These are phyloP conservation scores for Aspergillus baeticus DNA, from an alignment of 495 filamentous ascomycete species.

Conservation along the genomic window DNA sequence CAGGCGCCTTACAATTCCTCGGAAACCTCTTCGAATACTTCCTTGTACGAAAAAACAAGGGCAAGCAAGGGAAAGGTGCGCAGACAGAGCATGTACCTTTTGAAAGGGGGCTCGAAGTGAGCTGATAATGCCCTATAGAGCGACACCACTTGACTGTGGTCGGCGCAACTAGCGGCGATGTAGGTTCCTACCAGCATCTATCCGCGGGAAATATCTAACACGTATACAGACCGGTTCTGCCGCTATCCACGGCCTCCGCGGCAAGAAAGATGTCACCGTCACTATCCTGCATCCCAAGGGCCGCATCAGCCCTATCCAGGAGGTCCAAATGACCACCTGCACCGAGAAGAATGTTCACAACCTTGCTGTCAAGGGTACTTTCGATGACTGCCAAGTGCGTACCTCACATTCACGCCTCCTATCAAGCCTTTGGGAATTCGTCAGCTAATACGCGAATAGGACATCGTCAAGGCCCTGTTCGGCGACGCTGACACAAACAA, in stretches of 20 bases:
- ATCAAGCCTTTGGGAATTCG: not conserved
- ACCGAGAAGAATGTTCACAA: constrained; percentile 86
- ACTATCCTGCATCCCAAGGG: constrained; percentile 88
- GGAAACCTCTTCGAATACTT: constrained; percentile 98
- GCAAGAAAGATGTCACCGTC: constrained; percentile 92
- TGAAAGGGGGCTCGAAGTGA: not conserved
- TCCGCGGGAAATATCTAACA: too few relatives aligned
- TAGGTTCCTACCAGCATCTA: too few relatives aligned
- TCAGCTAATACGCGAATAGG: constrained; percentile 31
- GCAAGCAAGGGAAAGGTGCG: constrained; percentile 53
- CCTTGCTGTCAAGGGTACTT: constrained; percentile 79
- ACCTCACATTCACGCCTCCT: not conserved
- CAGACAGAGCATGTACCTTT: not conserved
- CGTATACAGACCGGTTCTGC: constrained; percentile 84
- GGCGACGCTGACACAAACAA: constrained; percentile 72
- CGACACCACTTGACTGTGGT: constrained; percentile 87
- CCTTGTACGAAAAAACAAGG: constrained; percentile 75
- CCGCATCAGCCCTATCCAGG: constrained; percentile 79
- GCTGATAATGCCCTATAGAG: constrained; percentile 36
- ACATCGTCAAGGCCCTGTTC: constrained; percentile 92
- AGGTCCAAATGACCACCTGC: constrained; percentile 93
- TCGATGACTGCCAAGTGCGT: constrained; percentile 82
- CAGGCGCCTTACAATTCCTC: constrained; percentile 79
- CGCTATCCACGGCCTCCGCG: constrained; percentile 94
- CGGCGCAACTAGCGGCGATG: constrained; percentile 87